Evolutionary conservation across 768 basidiomycete species (phyloP), one percentile per base, ranked within the genome.

Genomic region (Tephrocybe sp.): DNA sequence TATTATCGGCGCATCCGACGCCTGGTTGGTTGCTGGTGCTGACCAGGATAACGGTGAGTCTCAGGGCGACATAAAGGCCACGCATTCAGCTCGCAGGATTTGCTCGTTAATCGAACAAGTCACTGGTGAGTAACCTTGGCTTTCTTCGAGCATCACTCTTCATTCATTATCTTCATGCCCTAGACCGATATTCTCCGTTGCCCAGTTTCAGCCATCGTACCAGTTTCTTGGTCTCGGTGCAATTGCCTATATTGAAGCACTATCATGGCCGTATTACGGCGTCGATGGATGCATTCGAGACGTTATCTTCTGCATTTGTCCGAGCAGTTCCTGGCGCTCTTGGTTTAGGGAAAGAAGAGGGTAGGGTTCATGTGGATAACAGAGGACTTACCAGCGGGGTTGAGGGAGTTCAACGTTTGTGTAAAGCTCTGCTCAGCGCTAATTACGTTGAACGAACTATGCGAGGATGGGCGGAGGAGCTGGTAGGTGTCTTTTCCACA

Each of bases 281-380:
- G 8, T 92, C 94, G 8, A 71, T 98, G 20, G 93, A 98, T 60
- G 96, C 95, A 0, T 98, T 98, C 59, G 97, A 98, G 67, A 88
- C 86, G 1, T 74, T 97, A 5, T 92, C 93, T 1, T 92, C 89
- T 26, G 80, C 86, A 0, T 83, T 99, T 56, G 82, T 94, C 36
- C 86, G 92, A 12, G 88, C 88, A 3, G 94, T 98, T 1, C 97
- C 97, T 1, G 97, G 97, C 14, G 92, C 92, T 0, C 75, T 98
- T 35, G 77, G 82, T 40, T 67, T 83, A n/a, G 71, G 72, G 26
- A 70, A 77, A 51, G 72, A 72, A 45, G 70, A 73, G 34, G 65
- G 67, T 40, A 57, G 63, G 3, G 67, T 70, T 30, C 71, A 72
- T 45, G 74, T 79, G 4, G 86, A 90, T 60, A 73, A 82, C 7